Evolutionary conservation across 2,329 filamentous ascomycete species (phyloP), one percentile per base, ranked within the genome.

Genomic region (Hymenoscyphus fructigenus): DNA sequence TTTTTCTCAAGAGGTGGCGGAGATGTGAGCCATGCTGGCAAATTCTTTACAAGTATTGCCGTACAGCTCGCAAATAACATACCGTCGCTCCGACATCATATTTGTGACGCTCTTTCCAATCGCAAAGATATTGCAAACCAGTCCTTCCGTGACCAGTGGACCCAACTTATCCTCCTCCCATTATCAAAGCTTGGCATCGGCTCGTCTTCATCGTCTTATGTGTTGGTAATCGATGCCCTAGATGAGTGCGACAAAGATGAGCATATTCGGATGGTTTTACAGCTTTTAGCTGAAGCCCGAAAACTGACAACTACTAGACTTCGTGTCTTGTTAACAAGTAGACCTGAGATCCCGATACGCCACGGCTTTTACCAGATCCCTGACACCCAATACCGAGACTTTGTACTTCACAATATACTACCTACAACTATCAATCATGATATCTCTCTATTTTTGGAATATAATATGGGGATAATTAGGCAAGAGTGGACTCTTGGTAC

Each of bases 121-220:
- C 57, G 53, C 1, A 55, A 44, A 28, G 67, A 66, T 55, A 65
- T 68, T 61, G 57, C 47, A 26, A 60, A 23, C 32, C 50, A 34
- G 36, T 62, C 60, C 7, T 59, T 83, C 79, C 26, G 81, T 67
- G 14, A 80, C 79, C 77, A 81, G 78, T 9, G 74, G 76, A 20
- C 81, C 71, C 55, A 82, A 70, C 68, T 83, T 79, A 62, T 82
- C 75, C 1, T 76, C 66, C 6, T 75, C 78, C 9, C 83, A 67
- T 15, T 78, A 63, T 50, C 81, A 69, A 53, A 63, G 20, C 61
- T 71, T 34, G 64, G 65, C 38, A 44, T 36, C 23, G 20, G 23
- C 26, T 10, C 2, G 26, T 58, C 20, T 28, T 34, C 2, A 12
- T 59, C 32, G 15, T 44, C 59, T 0, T 65, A 60, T 44, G 53